phyloP scores from a whole-genome alignment of 2,329 filamentous ascomycete genomes.

The Colletotrichum lentis region DNA sequence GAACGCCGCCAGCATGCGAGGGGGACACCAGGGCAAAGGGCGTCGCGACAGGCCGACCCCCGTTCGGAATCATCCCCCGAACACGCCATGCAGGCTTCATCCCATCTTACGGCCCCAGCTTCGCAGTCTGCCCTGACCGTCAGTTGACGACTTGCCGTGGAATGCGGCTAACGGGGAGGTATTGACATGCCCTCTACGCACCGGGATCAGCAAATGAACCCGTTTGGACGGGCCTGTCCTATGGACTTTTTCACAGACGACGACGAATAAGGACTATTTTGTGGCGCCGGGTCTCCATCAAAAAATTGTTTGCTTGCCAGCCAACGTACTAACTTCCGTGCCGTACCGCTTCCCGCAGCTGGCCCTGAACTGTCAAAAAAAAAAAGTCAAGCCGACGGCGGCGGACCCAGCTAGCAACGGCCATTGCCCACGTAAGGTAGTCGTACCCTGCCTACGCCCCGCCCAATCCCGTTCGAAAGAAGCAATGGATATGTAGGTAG shows the following conservation, averaged over 20 bases:
- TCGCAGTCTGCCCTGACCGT: constrained; percentile 1
- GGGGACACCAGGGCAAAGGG: constrained; percentile 22
- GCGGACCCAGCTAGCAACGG: constrained; percentile 9
- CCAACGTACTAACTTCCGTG: constrained; percentile 36
- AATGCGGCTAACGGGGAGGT: constrained; percentile 1
- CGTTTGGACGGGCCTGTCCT: constrained; percentile 8
- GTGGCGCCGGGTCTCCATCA: constrained; percentile 16
- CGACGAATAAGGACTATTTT: constrained; percentile 18
- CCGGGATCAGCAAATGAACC: constrained; percentile 6
- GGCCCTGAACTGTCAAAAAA: constrained; percentile 25
- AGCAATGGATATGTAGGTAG: constrained; percentile 15
- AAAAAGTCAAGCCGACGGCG: constrained; percentile 8
- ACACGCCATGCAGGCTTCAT: constrained; percentile 33
- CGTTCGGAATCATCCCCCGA: constrained; percentile 35
- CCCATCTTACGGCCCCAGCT: constrained; percentile 34
- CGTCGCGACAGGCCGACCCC: constrained; percentile 25
- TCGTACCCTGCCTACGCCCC: neutral
- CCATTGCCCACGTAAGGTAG: neutral
- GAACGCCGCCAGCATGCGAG: constrained; percentile 27
- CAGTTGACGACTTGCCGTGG: constrained; percentile 9
- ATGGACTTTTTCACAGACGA: neutral
- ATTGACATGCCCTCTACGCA: neutral
- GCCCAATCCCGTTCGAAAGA: constrained; percentile 20
- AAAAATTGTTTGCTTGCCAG: constrained; percentile 37
- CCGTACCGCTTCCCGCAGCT: constrained; percentile 37